Base-by-base conservation (phyloP, 768 basidiomycete species). In the Sarcodon sp. region DNA sequence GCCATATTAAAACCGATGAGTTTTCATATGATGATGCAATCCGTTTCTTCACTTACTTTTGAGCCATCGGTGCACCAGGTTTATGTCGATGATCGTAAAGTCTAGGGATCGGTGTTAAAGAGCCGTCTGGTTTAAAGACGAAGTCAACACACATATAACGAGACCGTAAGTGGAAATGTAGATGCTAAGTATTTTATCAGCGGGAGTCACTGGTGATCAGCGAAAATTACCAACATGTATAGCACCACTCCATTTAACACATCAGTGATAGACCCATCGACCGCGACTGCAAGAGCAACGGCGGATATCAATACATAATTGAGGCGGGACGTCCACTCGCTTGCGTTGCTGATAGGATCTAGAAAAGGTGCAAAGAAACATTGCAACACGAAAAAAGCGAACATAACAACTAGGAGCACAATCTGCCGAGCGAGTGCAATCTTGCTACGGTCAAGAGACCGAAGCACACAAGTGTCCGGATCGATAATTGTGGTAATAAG, bases 391-490 rank as follows among this genome's bases (percentile, higher is more conserved):
- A 86, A 83, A 58, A 83, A 86, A 10, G 67, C 63, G 11, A 76
- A 54, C 47, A 78, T 78, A 33, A 76, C 70, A 6, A 69, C 54
- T 13, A 86, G 62, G 11, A 89, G 69, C 13, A 81, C 57, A 16
- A 73, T 66, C 57, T 88, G 83, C 1, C 84, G 77, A 43, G 74
- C 64, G 36, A 85, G 60, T 7, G 70, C 62, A 41, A 86, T 66
- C n/a, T 61, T 62, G 4, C 67, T 64, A n/a, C 74, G 67, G 18
- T 73, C 63, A 33, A 70, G 61, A 31, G 68, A 62, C 43, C 81
- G 79, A 57, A 89, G 83, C 4, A 82, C 59, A 59, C 87, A 89
- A 59, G 87, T 89, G 57, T 84, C 66, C 15, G 77, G 70, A 61
- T 81, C 73, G 51, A 87, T 69, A 46, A 86, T 61, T 5, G 83